Evolutionary conservation across 1,284 basidiomycete species (phyloP).

Genomic region (Puccinia triticina): DNA sequence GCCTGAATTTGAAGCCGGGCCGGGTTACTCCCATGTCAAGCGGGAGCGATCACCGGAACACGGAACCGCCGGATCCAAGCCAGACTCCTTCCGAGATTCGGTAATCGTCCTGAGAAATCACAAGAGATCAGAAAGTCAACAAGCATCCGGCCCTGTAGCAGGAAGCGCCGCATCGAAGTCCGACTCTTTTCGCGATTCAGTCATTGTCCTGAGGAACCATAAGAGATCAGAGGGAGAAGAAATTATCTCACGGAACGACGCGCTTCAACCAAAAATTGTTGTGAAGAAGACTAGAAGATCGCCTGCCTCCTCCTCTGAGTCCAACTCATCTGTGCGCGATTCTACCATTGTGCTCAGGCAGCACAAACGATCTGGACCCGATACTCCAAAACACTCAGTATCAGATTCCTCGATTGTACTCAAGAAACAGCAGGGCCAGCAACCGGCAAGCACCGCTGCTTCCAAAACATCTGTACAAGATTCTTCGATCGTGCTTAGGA

Average conservation of each 20-base stretch:
- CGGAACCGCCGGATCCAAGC: background rate
- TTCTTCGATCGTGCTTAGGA: background rate
- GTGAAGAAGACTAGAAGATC: background rate
- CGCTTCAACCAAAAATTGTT: background rate
- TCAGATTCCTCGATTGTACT: too few species aligned
- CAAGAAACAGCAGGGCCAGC: too few species aligned
- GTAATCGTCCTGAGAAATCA: background rate
- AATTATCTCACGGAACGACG: background rate
- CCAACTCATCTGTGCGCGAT: background rate
- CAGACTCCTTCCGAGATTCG: background rate
- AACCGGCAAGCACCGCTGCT: background rate
- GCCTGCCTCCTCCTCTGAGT: background rate
- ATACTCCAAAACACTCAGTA: too few species aligned
- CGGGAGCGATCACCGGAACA: background rate
- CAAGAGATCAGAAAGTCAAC: background rate
- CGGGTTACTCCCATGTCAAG: background rate
- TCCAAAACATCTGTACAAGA: background rate
- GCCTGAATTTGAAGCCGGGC: background rate
- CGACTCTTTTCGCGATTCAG: background rate
- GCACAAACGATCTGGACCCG: background rate
- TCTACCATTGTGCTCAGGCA: constrained; percentile 5
- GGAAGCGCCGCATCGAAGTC: background rate
- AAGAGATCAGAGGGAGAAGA: background rate
- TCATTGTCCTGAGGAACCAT: constrained; percentile 7
- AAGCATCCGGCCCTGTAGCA: background rate